These are phyloP conservation scores for Boletus reticulatus DNA, from an alignment of 768 basidiomycete species.

Conservation along the genomic window DNA sequence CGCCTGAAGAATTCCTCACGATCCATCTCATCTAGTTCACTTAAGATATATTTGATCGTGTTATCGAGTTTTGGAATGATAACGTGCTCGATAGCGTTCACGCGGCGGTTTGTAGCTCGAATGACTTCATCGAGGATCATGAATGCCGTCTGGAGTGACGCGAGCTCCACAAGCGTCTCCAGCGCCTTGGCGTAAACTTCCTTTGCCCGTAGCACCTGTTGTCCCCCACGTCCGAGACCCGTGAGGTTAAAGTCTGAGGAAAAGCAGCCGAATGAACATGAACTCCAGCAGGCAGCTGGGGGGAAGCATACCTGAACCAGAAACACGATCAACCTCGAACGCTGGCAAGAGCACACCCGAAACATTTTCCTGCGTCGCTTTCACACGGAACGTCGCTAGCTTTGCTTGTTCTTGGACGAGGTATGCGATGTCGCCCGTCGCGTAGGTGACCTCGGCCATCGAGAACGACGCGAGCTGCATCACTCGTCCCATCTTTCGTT, in stretches of 20 bases:
- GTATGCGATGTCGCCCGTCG: constrained; percentile 96
- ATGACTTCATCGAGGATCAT: constrained; percentile 99
- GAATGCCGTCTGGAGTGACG: constrained; percentile 96
- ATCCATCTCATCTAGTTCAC: constrained; percentile 99
- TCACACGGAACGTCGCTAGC: constrained; percentile 87
- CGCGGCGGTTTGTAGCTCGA: constrained; percentile 96
- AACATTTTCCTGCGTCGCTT: constrained; percentile 96
- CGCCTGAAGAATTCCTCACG: constrained; percentile 92
- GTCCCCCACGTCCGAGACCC: constrained; percentile 94
- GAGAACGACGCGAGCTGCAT: constrained; percentile 99
- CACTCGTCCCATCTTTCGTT: constrained; percentile 97
- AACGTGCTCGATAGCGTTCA: constrained; percentile 98
- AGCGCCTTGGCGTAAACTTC: constrained; percentile 98
- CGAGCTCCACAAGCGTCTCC: constrained; percentile 95
- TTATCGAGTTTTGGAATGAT: constrained; percentile 95
- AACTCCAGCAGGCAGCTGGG: background rate
- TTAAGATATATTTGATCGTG: constrained; percentile 97
- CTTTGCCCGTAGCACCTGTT: constrained; percentile 91
- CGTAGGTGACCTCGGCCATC: constrained; percentile 97
- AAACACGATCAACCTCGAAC: constrained; percentile 86
- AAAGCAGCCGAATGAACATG: background rate
- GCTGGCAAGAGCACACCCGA: constrained; percentile 94
- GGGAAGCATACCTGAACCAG: constrained; percentile 66
- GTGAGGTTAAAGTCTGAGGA: constrained; percentile 94
- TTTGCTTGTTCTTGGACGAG: constrained; percentile 96